Percentiles rank a stretch among this genome's conserved stretches.
These are phyloP conservation scores for Coemansia sp. DNA, from an alignment of 192 early-diverging fungal genomes.

Conservation along the genomic window DNA sequence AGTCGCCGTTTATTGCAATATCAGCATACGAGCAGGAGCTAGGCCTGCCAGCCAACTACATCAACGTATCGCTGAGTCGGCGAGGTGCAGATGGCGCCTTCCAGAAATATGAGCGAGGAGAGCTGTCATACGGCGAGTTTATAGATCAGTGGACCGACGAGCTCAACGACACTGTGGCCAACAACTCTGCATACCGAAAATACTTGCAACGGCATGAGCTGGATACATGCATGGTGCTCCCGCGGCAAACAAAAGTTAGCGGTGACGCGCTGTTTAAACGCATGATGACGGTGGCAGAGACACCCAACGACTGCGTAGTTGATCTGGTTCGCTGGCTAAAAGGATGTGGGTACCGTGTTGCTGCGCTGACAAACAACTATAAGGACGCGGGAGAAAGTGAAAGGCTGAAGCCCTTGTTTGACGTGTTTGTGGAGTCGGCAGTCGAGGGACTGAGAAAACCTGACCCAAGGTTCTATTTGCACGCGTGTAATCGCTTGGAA, in stretches of 20 bases:
- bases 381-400: constrained; percentile 30
- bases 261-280: constrained; percentile 26
- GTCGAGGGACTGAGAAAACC: constrained; percentile 82
- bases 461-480: constrained; percentile 69
- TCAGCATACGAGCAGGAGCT: constrained; percentile 63
- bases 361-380: constrained; percentile 88
- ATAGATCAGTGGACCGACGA: constrained; percentile 32
- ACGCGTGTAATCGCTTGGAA: constrained; percentile 70
- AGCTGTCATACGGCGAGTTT: constrained; percentile 31
- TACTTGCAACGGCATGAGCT: constrained; percentile 30
- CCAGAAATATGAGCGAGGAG: constrained; percentile 57
- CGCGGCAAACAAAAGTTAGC: constrained; percentile 18
- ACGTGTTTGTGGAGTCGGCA: constrained; percentile 74
- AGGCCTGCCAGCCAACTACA: constrained; percentile 75
- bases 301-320: constrained; percentile 23
- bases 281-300: constrained; percentile 37
- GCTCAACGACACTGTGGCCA: constrained; percentile 40
- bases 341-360: constrained; percentile 60
- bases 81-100: constrained; percentile 56
- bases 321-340: constrained; percentile 37
- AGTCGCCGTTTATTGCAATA: constrained; percentile 79
- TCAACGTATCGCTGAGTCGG: constrained; percentile 74
- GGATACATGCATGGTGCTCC: constrained; percentile 35
- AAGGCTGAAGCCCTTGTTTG: constrained; percentile 55
- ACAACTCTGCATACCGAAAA: constrained; percentile 38